These are phyloP conservation scores for Malbranchea cinnamomea DNA, from an alignment of 2,329 filamentous ascomycete genomes.

Conservation along the genomic window DNA sequence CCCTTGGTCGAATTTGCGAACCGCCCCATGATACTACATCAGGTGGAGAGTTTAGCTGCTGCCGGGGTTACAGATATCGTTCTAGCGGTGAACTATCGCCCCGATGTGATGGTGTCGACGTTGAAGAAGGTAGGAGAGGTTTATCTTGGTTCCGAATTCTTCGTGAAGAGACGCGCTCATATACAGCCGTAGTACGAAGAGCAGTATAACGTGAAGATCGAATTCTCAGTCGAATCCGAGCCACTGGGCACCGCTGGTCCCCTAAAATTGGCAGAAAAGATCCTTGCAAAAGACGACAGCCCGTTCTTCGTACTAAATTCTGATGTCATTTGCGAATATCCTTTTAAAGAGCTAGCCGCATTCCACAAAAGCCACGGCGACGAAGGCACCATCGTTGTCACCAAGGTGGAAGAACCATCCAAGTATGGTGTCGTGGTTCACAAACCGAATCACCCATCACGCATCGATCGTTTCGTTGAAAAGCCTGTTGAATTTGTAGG, in stretches of 20 bases:
- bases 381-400: constrained; percentile 95
- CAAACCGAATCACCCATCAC: constrained; percentile 77
- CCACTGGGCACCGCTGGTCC: constrained; percentile 90
- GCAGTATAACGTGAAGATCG: constrained; percentile 85
- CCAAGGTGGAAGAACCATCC: constrained; percentile 96
- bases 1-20: constrained; percentile 97
- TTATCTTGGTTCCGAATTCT: background rate
- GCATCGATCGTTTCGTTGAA: constrained; percentile 98
- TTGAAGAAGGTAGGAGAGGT: constrained; percentile 65
- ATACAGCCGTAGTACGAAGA: constrained; percentile 82
- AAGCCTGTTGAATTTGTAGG: constrained; percentile 98
- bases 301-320: constrained; percentile 99
- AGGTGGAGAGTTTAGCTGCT: constrained; percentile 85
- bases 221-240: constrained; percentile 92
- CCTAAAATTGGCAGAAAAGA: constrained; percentile 84
- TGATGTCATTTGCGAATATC: constrained; percentile 95
- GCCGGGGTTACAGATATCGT: constrained; percentile 96
- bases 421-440: constrained; percentile 99
- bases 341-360: constrained; percentile 72
- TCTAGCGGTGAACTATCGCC: constrained; percentile 94
- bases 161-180: background rate
- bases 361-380: constrained; percentile 91
- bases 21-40: constrained; percentile 98
- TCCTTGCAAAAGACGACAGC: constrained; percentile 79
- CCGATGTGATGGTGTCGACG: constrained; percentile 91